Base-by-base conservation (phyloP, 1,284 basidiomycete genomes). In the Clitocybe nebularis region DNA sequence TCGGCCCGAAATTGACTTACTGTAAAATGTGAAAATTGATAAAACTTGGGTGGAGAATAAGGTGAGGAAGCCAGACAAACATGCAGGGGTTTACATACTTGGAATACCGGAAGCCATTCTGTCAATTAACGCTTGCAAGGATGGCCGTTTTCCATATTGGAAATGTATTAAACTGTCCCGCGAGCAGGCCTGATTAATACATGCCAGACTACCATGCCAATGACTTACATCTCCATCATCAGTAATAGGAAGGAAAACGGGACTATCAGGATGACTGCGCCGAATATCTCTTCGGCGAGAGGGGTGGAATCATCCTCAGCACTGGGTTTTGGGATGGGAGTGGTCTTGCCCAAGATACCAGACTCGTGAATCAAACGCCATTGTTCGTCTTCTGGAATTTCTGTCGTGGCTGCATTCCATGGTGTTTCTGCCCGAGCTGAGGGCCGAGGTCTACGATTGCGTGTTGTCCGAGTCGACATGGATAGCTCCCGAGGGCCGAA, bases 191-290 rank as follows among this genome's bases (percentile, higher is more conserved):
- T 87, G 50, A 40, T n/a, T 14, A 41, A 38, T n/a, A n/a, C n/a
- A n/a, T n/a, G n/a, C n/a, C n/a, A n/a, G n/a, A n/a, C n/a, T n/a
- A n/a, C n/a, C n/a, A n/a, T n/a, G n/a, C n/a, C n/a, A n/a, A n/a
- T n/a, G n/a, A n/a, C 84, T 54, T 58, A 89, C 87, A 89, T 81
- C 53, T 87, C 83, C 82, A 89, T 86, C 66, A 86, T 64, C 10
- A 87, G 52, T 26, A 88, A 66, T 35, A 88, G 63, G 56, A 80
- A 87, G 3, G 77, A 78, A 54, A 86, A 77, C 0, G 87, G 86
- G 28, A 85, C 79, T 36, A 84, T 73, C 39, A 83, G 66, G 14
- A 81, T 59, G 17, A 74, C 54, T 6, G 82, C 65, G 48, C 79
- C 73, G 58, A 87, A 79, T 26, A 87, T 69, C 61, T 89, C 85